These are phyloP conservation scores for Dinochytrium kinnereticum DNA, from an alignment of 371 early-diverging fungal species.

Conservation along the genomic window DNA sequence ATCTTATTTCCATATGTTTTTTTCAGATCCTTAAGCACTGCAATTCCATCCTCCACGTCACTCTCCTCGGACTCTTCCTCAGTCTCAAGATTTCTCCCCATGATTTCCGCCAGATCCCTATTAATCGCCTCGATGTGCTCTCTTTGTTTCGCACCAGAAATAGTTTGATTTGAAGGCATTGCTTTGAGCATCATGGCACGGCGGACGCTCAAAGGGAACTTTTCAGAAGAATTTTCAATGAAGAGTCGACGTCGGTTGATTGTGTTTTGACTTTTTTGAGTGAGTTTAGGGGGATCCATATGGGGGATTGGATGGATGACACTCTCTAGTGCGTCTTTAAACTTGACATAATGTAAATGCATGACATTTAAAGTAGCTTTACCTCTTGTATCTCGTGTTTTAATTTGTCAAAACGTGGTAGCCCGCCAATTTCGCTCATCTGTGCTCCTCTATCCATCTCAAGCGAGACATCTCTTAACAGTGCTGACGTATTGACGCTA, in stretches of 20 bases:
- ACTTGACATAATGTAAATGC: conserved; percentile 15
- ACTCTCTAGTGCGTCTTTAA: conserved; percentile 48
- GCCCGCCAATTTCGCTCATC: neutral
- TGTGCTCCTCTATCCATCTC: conserved; percentile 38
- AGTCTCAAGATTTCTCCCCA: neutral
- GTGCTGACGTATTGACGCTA: conserved; percentile 41
- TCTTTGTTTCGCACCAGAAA: neutral
- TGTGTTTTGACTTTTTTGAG: conserved; percentile 12
- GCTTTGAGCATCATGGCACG: neutral
- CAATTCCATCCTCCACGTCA: conserved; percentile 1
- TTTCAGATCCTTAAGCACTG: neutral
- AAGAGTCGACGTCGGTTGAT: conserved; percentile 6
- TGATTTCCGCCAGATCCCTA: neutral
- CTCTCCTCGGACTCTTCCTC: neutral
- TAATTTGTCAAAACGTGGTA: conserved; percentile 33
- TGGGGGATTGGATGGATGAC: conserved; percentile 42
- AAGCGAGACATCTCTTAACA: conserved; percentile 31
- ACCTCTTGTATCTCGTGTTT: conserved; percentile 47
- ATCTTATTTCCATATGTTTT: neutral
- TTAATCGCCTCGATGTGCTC: neutral
- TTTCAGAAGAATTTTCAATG: neutral
- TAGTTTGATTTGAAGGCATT: neutral
- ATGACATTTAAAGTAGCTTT: conserved; percentile 3
- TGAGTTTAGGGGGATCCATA: conserved; percentile 35
- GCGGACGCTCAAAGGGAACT: neutral